These are phyloP conservation scores for Rhizophora mangle DNA, from an alignment of 345 rosid genomes.

Conservation along the genomic window DNA sequence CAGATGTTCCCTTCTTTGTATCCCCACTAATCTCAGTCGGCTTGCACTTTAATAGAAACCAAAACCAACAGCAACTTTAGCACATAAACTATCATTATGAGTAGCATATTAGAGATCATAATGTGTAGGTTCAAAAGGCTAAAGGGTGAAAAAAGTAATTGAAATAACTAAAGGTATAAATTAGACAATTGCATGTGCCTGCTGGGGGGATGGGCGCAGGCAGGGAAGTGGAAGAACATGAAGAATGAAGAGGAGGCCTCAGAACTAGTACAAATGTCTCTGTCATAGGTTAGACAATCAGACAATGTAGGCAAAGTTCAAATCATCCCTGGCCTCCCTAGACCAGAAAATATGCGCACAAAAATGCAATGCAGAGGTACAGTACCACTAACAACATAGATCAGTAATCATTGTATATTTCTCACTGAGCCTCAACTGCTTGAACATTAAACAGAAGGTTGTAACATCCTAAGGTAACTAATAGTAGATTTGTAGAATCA, in stretches of 20 bases:
- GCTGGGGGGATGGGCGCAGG: no score
- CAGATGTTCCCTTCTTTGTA: constrained; percentile 17
- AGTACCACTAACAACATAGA: not conserved
- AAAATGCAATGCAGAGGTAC: no score
- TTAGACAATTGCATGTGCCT: no score
- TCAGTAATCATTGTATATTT: not conserved
- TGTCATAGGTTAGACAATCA: constrained; percentile 8
- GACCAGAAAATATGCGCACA: not conserved
- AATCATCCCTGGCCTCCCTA: constrained; percentile 8
- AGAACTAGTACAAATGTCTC: not conserved
- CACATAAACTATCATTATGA: not conserved
- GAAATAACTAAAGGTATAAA: no score
- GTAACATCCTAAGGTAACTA: not conserved
- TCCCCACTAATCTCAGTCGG: constrained; percentile 18
- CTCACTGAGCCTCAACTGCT: no score
- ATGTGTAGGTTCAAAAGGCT: no score
- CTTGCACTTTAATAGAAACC: constrained; percentile 11
- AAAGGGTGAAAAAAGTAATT: no score
- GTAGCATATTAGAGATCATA: no score
- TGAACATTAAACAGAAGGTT: no score
- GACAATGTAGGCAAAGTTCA: constrained; percentile 12
- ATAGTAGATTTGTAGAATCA: not conserved
- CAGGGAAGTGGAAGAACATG: no score
- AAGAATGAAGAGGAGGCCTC: not conserved
- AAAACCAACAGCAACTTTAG: not conserved